Conservation (phyloP, 2,329 filamentous ascomycete genomes). For the Xylaria sp. region DNA sequence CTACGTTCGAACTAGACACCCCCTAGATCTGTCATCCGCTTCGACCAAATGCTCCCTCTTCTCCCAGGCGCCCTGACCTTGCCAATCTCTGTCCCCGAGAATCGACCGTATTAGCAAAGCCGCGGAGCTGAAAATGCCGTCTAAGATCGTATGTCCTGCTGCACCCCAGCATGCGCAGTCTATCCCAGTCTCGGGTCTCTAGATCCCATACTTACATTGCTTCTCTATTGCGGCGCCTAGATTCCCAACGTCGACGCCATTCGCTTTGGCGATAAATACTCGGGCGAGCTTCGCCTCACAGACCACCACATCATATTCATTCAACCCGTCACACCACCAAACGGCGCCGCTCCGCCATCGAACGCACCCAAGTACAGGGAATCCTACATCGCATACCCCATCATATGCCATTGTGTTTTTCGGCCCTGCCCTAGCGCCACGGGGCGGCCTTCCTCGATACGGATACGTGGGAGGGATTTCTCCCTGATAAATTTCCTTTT, state of each 20-base stretch:
- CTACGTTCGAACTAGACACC: conserved; percentile 14
- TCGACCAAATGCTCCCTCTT: conserved; percentile 42
- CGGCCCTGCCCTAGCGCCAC: conserved; percentile 77
- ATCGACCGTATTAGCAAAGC: conserved; percentile 13
- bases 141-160: conserved; percentile 46
- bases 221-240: conserved; percentile 47
- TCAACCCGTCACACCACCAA: conserved; percentile 42
- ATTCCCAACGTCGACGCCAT: conserved; percentile 72
- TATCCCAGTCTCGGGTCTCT: background rate
- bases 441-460: conserved; percentile 81
- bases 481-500: conserved; percentile 94
- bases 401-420: conserved; percentile 84
- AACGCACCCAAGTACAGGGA: conserved; percentile 62
- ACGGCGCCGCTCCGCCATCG: conserved; percentile 39
- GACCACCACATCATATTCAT: conserved; percentile 67
- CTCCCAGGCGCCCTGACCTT: conserved; percentile 28
- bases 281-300: conserved; percentile 69
- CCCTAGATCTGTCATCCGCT: conserved; percentile 12
- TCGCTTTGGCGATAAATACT: conserved; percentile 66
- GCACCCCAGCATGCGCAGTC: conserved; percentile 14
- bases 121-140: conserved; percentile 43
- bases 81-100: conserved; percentile 5
- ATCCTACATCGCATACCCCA: conserved; percentile 94
- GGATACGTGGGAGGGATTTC: conserved; percentile 91
- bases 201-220: conserved; percentile 30